These are phyloP conservation scores for Nepenthes alata DNA, from an alignment of 179 eudicot genomes.

Conservation along the genomic window DNA sequence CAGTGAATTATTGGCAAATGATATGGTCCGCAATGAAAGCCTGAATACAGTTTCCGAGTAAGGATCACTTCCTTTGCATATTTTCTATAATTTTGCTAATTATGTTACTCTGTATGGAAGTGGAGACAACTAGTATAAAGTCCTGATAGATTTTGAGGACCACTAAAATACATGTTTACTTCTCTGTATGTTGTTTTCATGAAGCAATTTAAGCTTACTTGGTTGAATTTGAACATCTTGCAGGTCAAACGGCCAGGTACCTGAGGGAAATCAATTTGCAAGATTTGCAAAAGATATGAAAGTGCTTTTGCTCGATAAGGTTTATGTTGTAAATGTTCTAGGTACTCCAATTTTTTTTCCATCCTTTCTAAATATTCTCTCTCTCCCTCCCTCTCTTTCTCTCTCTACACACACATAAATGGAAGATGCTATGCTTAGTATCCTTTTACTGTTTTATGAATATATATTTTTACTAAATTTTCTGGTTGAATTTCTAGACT, in stretches of 20 bases:
- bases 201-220: background rate
- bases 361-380: too few relatives aligned
- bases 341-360: constrained; percentile 29
- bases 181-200: background rate
- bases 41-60: constrained; percentile 24
- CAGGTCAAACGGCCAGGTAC: constrained; percentile 27
- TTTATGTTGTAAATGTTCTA: constrained; percentile 71
- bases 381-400: too few relatives aligned
- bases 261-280: constrained; percentile 22
- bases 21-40: constrained; percentile 11
- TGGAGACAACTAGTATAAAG: background rate
- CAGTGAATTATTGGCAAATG: constrained; percentile 10
- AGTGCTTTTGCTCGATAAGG: constrained; percentile 49
- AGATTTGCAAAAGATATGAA: constrained; percentile 61
- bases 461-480: too few relatives aligned
- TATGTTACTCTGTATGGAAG: background rate
- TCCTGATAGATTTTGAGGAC: background rate
- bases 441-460: too few relatives aligned
- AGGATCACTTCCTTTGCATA: constrained; percentile 8
- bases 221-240: constrained; percentile 9
- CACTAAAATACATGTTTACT: background rate
- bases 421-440: too few relatives aligned
- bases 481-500: too few relatives aligned
- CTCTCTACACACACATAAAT: too few relatives aligned
- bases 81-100: background rate